Base-by-base conservation (phyloP, 176 grass and related monocot genomes). In the Lolium multiflorum region DNA sequence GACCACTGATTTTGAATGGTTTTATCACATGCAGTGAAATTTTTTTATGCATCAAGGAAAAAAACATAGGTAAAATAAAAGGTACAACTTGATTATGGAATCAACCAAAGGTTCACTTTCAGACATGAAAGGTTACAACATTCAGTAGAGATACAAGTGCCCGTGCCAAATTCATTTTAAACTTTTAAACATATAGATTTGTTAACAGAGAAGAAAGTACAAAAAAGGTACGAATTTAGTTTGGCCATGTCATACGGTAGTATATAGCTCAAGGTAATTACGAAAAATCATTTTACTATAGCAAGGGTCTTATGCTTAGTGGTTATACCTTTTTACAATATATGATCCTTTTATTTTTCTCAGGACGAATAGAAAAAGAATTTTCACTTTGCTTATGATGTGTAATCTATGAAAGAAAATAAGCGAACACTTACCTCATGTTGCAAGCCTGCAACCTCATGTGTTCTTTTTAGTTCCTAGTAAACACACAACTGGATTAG, bases 401-500 rank as follows among this genome's bases (percentile, higher is more conserved):
- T 71, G 22, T 11, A 25, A 84, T 14, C 9, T 15, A 43, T 71
- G 63, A 78, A 85, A 48, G 4, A 26, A 81, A 50, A 41, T 59
- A 25, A 13, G 77, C 51, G 50, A 91, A 44, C 47, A 51, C 21
- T 77, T 92, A 95, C 93, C 93, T 77, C 88, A 83, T 46, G 85
- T 83, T 76, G 91, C 93, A 64, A 91, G 90, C 75, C 85, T 76
- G 91, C 93, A 64, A 91, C 91, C 75, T 98, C 96, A 84, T 98
- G 93, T 62, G 85, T 92, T 37, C 90, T 72, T 91, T 95, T 94
- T 66, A 98, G 55, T 49, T 98, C 96, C 96, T 98, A 91, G 9
- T 65, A 82, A 82, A 38, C 17, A 38, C 17, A 87, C n/a, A 87
- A 70, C 47, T 64, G 79, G 13, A 44, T 87, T 56, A 90, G 20